A percentile compares a stretch with the other conserved stretches of the same genome.
These are phyloP conservation scores for Cydonia oblonga DNA, from an alignment of 331 rosid genomes.

Conservation along the genomic window DNA sequence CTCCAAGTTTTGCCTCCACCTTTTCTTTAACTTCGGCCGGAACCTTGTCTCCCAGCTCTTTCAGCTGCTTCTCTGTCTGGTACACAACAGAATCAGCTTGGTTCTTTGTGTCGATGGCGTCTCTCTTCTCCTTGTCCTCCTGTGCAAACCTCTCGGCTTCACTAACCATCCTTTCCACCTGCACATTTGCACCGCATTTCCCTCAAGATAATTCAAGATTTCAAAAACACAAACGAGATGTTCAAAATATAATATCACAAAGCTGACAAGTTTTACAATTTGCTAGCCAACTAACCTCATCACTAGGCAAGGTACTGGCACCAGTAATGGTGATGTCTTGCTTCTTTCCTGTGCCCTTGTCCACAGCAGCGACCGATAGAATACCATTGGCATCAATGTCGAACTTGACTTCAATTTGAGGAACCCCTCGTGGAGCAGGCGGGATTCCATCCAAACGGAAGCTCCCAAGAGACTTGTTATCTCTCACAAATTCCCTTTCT, in stretches of 20 bases:
- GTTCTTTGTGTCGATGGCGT: slow-evolving; percentile 26
- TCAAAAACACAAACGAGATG: background rate
- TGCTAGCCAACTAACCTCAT: slow-evolving; percentile 13
- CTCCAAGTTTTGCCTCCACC: slow-evolving; percentile 26
- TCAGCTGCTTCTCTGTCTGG: slow-evolving; percentile 30
- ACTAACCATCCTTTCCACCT: slow-evolving; percentile 28
- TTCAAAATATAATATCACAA: background rate
- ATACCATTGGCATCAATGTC: slow-evolving; percentile 31
- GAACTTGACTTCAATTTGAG: slow-evolving; percentile 29
- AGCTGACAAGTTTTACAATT: background rate
- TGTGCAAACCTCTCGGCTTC: slow-evolving; percentile 24
- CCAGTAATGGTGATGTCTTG: slow-evolving; percentile 32
- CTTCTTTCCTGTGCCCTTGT: slow-evolving; percentile 29
- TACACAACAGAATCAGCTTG: slow-evolving; percentile 31
- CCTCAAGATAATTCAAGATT: background rate
- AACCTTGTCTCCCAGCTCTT: slow-evolving; percentile 30
- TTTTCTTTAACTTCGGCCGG: slow-evolving; percentile 23
- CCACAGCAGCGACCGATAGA: slow-evolving; percentile 25
- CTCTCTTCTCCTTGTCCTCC: slow-evolving; percentile 33
- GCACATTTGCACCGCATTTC: background rate
- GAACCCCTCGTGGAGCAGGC: slow-evolving; percentile 26
- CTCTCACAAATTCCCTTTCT: slow-evolving; percentile 29
- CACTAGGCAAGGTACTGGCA: slow-evolving; percentile 29
- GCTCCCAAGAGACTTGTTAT: slow-evolving; percentile 30
- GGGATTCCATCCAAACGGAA: slow-evolving; percentile 36